phyloP scores from a whole-genome alignment of 2,329 filamentous ascomycete species.

The Xylaria sp. region DNA sequence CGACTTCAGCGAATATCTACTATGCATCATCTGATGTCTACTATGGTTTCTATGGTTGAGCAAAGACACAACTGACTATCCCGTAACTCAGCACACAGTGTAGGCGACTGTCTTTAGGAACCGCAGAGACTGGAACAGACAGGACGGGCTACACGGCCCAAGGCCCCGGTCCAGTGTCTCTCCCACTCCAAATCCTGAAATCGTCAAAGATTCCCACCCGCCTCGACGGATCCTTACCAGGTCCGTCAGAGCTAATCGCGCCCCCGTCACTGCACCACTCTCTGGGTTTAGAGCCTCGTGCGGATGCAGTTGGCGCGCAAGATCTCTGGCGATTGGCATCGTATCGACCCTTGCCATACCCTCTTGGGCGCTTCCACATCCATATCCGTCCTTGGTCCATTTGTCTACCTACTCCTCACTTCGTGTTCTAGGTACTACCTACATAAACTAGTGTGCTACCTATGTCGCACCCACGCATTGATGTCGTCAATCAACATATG shows the following conservation, averaged over 20 bases:
- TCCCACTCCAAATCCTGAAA: neutral
- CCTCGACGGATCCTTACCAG: slow-evolving; percentile 20
- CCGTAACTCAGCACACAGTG: too few relatives aligned
- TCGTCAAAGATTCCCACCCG: slow-evolving; percentile 12
- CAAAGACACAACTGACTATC: too few relatives aligned
- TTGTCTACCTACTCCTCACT: slow-evolving; percentile 14
- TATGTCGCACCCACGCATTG: too few relatives aligned
- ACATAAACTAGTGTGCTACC: too few relatives aligned
- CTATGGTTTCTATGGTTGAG: too few relatives aligned
- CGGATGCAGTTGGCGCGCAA: slow-evolving; percentile 17
- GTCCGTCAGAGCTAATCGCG: slow-evolving; percentile 22
- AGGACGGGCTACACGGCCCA: neutral
- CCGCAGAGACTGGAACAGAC: too few relatives aligned
- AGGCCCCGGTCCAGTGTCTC: neutral
- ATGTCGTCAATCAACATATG: too few relatives aligned
- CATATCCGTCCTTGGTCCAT: slow-evolving; percentile 11
- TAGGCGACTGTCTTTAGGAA: too few relatives aligned
- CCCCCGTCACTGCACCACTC: slow-evolving; percentile 9
- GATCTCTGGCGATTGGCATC: slow-evolving; percentile 21
- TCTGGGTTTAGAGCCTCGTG: slow-evolving; percentile 21
- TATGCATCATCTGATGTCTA: too few relatives aligned
- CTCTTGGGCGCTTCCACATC: slow-evolving; percentile 5
- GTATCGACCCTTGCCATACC: slow-evolving; percentile 16
- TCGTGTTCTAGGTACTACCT: slow-evolving; percentile 18
- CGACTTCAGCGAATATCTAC: too few relatives aligned